These are phyloP conservation scores for Moesziomyces antarcticus DNA, from an alignment of 1,284 basidiomycete genomes.

Conservation along the genomic window DNA sequence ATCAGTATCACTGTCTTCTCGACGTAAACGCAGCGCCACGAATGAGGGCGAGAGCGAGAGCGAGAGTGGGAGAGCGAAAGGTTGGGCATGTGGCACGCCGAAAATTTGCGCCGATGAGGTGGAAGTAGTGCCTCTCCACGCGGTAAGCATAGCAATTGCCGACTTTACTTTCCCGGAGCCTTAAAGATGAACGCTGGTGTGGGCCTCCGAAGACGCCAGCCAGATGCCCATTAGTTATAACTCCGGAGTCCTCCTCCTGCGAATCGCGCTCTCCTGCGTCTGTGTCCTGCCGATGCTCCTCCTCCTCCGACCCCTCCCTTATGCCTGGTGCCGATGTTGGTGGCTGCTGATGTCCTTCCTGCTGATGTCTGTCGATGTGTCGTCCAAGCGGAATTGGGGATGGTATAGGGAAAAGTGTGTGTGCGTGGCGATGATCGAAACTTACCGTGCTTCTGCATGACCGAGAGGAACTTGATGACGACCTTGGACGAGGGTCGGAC, in stretches of 20 bases:
- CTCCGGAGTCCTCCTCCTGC: slow-evolving; percentile 41
- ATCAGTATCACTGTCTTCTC: slow-evolving; percentile 3
- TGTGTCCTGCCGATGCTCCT: no score
- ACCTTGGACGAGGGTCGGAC: slow-evolving; percentile 68
- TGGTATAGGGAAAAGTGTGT: neutral
- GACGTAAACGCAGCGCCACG: slow-evolving; percentile 1
- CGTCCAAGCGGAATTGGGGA: neutral
- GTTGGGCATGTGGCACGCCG: slow-evolving; percentile 45
- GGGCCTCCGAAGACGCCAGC: slow-evolving; percentile 28
- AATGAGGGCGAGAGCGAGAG: neutral
- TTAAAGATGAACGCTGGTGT: slow-evolving; percentile 65
- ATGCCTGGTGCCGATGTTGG: neutral
- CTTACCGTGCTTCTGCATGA: slow-evolving; percentile 68
- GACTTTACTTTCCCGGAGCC: slow-evolving; percentile 63
- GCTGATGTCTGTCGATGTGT: no score
- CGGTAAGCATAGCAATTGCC: slow-evolving; percentile 54
- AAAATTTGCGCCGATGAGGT: slow-evolving; percentile 52
- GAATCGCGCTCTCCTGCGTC: neutral
- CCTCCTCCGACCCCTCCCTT: no score
- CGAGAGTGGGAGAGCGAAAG: neutral
- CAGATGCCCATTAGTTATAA: slow-evolving; percentile 67
- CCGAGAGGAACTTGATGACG: slow-evolving; percentile 67
- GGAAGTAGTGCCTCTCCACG: slow-evolving; percentile 21
- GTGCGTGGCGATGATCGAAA: slow-evolving; percentile 5
- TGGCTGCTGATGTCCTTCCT: neutral